Conservation (phyloP, 2,329 filamentous ascomycete genomes). For the Microcera coccophila region DNA sequence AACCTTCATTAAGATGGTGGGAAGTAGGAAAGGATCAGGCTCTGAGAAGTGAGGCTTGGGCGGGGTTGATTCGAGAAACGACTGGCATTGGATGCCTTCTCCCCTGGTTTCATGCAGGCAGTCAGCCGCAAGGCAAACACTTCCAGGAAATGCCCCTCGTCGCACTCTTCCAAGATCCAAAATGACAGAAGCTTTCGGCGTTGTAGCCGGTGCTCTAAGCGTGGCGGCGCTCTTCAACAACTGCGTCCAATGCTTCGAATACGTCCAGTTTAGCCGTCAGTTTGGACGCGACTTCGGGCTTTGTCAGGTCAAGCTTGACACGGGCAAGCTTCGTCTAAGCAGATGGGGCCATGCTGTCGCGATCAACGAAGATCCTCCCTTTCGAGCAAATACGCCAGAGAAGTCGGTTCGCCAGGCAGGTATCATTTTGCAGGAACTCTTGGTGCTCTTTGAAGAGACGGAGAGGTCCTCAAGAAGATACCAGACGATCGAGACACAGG, state of each 20-base stretch:
- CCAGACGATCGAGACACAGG: conserved; percentile 3
- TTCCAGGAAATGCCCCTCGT: background rate
- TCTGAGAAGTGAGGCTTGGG: no score
- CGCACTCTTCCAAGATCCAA: background rate
- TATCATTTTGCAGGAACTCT: conserved; percentile 24
- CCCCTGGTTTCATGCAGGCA: background rate
- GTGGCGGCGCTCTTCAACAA: background rate
- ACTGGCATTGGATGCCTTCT: no score
- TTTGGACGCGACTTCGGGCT: background rate
- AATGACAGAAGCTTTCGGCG: background rate
- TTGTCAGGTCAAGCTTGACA: background rate
- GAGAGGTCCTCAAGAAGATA: conserved; percentile 24
- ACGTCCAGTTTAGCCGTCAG: background rate
- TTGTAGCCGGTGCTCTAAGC: background rate
- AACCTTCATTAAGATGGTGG: no score
- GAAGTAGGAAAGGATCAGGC: background rate
- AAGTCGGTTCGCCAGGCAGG: conserved; percentile 7
- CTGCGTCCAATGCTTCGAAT: background rate
- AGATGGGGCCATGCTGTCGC: background rate
- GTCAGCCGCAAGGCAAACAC: background rate
- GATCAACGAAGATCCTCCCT: conserved; percentile 27
- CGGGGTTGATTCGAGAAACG: no score
- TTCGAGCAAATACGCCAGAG: conserved; percentile 10
- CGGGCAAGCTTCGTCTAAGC: background rate
- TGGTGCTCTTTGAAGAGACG: conserved; percentile 20